Conservation (phyloP, 2,329 filamentous ascomycete genomes). For the Fusarium pseudoanthophilum region DNA sequence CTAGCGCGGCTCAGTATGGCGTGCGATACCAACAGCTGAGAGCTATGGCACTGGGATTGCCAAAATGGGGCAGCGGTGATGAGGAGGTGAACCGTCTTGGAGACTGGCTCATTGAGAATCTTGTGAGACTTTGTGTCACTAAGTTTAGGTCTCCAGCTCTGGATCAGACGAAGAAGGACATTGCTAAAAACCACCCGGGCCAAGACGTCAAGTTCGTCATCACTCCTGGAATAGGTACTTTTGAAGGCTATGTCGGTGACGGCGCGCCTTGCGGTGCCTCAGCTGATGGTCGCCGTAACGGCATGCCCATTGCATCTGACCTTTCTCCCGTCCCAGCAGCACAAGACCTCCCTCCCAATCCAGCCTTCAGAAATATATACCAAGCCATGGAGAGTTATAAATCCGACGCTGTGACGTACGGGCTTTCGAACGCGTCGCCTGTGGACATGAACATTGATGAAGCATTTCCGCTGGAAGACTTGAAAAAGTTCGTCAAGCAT, state of each 20-base stretch:
- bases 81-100: neutral
- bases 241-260: neutral
- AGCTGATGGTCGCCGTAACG: neutral
- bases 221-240: neutral
- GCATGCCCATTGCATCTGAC: neutral
- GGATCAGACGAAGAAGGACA: accelerated
- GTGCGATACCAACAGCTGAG: neutral
- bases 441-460: neutral
- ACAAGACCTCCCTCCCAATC: neutral
- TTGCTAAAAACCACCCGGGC: accelerated
- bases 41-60: neutral
- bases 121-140: neutral
- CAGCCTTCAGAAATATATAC: neutral
- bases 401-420: neutral
- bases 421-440: neutral
- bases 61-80: neutral
- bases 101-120: neutral
- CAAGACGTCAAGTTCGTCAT: neutral
- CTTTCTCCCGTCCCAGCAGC: neutral
- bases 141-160: neutral
- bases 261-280: neutral
- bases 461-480: neutral
- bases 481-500: neutral
- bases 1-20: neutral
- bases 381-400: neutral